Evolutionary conservation across 1,284 basidiomycete species (phyloP).

Genomic region (Ustilago hordei): DNA sequence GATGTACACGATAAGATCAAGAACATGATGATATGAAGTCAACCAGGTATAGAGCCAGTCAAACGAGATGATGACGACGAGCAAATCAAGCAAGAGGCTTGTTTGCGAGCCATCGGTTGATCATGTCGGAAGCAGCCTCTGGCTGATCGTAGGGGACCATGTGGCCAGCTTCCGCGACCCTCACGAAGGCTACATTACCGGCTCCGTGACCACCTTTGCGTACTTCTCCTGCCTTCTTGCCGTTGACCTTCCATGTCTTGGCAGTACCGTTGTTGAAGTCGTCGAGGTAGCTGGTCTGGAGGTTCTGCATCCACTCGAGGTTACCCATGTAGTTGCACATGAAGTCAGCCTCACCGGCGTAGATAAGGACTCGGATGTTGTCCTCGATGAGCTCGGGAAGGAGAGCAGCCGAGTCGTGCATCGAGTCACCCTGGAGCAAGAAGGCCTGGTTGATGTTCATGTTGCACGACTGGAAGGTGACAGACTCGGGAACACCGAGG

Average conservation of each 20-base stretch:
- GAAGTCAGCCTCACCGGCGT: conserved; percentile 87
- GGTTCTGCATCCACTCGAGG: conserved; percentile 59
- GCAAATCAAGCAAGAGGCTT: conserved; percentile 56
- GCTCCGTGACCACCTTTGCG: conserved; percentile 63
- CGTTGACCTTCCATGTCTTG: conserved; percentile 46
- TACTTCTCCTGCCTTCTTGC: conserved; percentile 58
- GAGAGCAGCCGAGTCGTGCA: conserved; percentile 80
- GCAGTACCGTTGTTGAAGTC: conserved; percentile 60
- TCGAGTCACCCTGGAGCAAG: conserved; percentile 80
- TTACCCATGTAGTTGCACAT: conserved; percentile 71
- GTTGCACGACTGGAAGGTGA: conserved; percentile 75
- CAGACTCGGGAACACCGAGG: conserved; percentile 77
- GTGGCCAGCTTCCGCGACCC: conserved; percentile 61
- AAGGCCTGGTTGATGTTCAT: conserved; percentile 77
- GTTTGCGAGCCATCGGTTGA: conserved; percentile 74
- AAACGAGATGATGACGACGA: background rate
- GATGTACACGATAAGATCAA: too few relatives aligned
- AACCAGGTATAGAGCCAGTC: background rate
- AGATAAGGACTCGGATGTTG: conserved; percentile 82
- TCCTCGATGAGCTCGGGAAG: conserved; percentile 81
- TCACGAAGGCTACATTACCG: conserved; percentile 58
- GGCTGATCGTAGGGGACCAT: conserved; percentile 81
- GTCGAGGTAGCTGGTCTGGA: conserved; percentile 57
- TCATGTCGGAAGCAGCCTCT: conserved; percentile 77
- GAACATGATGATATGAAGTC: too few relatives aligned